These are phyloP conservation scores for Pugionium dolabratum DNA, from an alignment of 345 rosid genomes.

Conservation along the genomic window DNA sequence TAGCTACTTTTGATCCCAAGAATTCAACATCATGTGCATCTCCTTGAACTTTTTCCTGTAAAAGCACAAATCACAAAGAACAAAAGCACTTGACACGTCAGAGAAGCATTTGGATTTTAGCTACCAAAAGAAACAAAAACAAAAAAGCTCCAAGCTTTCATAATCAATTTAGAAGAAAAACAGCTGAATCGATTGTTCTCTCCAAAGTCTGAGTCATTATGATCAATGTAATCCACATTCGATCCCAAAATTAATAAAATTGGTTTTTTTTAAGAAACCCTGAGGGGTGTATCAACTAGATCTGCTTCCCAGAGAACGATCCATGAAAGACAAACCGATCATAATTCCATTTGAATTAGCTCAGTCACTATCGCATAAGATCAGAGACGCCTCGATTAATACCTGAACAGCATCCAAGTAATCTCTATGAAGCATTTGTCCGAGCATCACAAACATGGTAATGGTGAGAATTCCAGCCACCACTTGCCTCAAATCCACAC, in stretches of 20 bases:
- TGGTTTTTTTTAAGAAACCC: neutral
- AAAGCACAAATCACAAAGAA: conserved; percentile 9
- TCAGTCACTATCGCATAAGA: conserved; percentile 16
- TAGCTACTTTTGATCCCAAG: conserved; percentile 51
- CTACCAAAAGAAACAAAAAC: neutral
- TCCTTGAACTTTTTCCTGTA: conserved; percentile 67
- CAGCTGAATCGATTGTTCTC: conserved; percentile 7
- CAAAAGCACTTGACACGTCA: neutral
- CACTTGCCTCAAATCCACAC: too few species aligned
- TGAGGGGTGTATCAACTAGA: neutral
- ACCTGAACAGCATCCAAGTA: conserved; percentile 67
- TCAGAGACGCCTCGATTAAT: conserved; percentile 9
- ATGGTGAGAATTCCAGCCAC: too few species aligned
- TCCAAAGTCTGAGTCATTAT: conserved; percentile 28
- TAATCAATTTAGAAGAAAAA: neutral
- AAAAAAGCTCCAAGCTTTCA: conserved; percentile 25
- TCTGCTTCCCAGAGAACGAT: conserved; percentile 15
- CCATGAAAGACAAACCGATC: neutral
- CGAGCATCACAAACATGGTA: too few species aligned
- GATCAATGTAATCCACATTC: conserved; percentile 12
- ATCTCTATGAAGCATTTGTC: too few species aligned
- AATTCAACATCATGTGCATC: conserved; percentile 60
- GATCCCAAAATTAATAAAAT: conserved; percentile 17
- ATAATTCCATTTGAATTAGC: conserved; percentile 16
- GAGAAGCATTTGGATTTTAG: conserved; percentile 15